These are phyloP conservation scores for Arthrobotrys iridis DNA, from an alignment of 2,329 filamentous ascomycete genomes.

Conservation along the genomic window DNA sequence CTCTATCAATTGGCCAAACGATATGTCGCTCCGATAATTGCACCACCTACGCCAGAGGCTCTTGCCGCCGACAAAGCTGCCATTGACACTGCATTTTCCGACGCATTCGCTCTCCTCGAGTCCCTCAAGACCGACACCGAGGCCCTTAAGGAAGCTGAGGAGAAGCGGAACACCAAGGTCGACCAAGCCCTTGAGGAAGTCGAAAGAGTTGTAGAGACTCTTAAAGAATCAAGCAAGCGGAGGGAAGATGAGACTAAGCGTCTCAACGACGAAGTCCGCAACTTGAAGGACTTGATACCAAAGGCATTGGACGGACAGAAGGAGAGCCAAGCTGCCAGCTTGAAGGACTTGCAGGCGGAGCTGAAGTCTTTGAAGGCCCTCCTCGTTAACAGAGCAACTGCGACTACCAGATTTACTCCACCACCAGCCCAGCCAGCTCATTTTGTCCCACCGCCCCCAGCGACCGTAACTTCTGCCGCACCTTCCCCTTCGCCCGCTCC, in stretches of 20 bases:
- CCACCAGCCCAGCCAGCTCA: conserved; percentile 59
- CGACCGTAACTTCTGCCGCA: conserved; percentile 29
- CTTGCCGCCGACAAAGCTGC: conserved; percentile 92
- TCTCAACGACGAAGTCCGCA: conserved; percentile 84
- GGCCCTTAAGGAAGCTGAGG: conserved; percentile 84
- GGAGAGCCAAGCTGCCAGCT: conserved; percentile 78
- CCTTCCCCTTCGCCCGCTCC: conserved; percentile 47
- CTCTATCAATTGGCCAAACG: conserved; percentile 89
- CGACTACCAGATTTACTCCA: conserved; percentile 59
- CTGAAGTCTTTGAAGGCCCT: conserved; percentile 92
- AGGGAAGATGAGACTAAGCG: conserved; percentile 88
- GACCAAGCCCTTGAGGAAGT: conserved; percentile 84
- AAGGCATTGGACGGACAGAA: conserved; percentile 89
- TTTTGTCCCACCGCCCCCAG: conserved; percentile 57
- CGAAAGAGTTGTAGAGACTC: conserved; percentile 80
- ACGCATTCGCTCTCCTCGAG: conserved; percentile 88
- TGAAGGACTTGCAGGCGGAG: conserved; percentile 86
- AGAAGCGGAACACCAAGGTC: conserved; percentile 81
- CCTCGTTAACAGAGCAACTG: conserved; percentile 72
- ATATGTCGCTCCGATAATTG: conserved; percentile 89
- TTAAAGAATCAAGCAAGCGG: conserved; percentile 82
- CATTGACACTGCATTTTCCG: conserved; percentile 92
- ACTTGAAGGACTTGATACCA: conserved; percentile 84
- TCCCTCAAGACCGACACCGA: conserved; percentile 92
- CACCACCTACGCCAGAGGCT: conserved; percentile 91